phyloP scores from a whole-genome alignment of 2,329 filamentous ascomycete genomes.

The Leptoxyphium fumago region DNA sequence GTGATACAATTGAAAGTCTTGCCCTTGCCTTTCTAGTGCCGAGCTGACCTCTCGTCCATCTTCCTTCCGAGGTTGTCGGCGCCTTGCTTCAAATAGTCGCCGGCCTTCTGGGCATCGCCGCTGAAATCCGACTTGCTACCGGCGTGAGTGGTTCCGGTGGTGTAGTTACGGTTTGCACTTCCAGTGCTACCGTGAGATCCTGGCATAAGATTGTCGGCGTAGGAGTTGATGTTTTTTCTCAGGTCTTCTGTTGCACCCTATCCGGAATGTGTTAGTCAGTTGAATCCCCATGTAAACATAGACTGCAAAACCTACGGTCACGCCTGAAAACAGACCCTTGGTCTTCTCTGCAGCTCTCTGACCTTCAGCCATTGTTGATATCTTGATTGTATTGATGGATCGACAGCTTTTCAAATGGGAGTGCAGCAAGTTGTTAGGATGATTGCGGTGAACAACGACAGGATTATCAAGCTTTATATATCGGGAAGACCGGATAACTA shows the following conservation, averaged over 20 bases:
- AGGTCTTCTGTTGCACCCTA: slow-evolving; percentile 12
- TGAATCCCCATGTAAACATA: no score
- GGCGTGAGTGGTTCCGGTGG: background rate
- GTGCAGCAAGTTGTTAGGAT: background rate
- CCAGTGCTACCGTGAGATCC: background rate
- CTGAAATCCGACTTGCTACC: background rate
- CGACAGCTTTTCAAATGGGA: no score
- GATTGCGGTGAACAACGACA: background rate
- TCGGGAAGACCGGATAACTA: no score
- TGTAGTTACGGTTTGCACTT: background rate
- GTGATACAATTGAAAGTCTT: no score
- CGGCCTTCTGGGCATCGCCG: background rate
- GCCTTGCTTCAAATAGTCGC: background rate
- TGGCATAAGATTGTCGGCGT: slow-evolving; percentile 11
- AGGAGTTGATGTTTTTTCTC: slow-evolving; percentile 16
- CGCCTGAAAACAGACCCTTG: background rate
- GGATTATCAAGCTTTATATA: no score
- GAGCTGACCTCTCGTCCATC: background rate
- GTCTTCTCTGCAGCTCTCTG: background rate
- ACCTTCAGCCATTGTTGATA: background rate
- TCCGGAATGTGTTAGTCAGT: background rate
- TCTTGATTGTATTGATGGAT: background rate
- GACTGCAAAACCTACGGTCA: background rate
- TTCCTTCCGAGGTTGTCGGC: background rate
- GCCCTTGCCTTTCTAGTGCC: background rate